These are phyloP conservation scores for Begonia fuchsioides DNA, from an alignment of 306 rosid genomes.

Conservation along the genomic window DNA sequence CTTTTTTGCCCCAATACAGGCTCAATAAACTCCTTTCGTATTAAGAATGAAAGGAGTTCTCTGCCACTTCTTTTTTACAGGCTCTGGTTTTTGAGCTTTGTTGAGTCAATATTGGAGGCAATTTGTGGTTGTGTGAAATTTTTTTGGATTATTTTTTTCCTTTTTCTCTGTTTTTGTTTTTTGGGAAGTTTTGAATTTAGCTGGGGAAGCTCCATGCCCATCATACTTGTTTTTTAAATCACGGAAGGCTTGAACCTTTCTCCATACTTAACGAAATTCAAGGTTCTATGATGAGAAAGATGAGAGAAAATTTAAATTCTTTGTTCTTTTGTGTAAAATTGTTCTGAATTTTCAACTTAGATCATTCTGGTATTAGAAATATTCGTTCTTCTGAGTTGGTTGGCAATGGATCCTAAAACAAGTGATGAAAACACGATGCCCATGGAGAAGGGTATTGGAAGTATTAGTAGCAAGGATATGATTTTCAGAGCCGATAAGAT, in stretches of 20 bases:
- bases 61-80: background rate
- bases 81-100: constrained; percentile 3
- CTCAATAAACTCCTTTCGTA: constrained; percentile 5
- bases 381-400: constrained; percentile 7
- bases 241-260: constrained; percentile 2
- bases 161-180: background rate
- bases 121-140: constrained; percentile 7
- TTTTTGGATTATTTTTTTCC: constrained; percentile 1
- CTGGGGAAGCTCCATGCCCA: background rate
- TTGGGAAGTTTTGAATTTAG: background rate
- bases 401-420: constrained; percentile 15
- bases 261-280: no score
- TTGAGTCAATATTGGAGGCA: constrained; percentile 24
- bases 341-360: constrained; percentile 3
- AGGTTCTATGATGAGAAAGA: constrained; percentile 1
- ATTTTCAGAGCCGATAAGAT: constrained; percentile 82
- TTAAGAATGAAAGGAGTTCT: background rate
- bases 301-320: constrained; percentile 1
- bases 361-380: constrained; percentile 7
- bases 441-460: constrained; percentile 28
- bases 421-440: constrained; percentile 2
- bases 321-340: background rate
- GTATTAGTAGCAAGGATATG: constrained; percentile 60
- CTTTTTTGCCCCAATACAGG: constrained; percentile 8
- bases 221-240: background rate